Evolutionary conservation across 2,329 filamentous ascomycete species (phyloP).

Genomic region (Bipolaris gigantea): DNA sequence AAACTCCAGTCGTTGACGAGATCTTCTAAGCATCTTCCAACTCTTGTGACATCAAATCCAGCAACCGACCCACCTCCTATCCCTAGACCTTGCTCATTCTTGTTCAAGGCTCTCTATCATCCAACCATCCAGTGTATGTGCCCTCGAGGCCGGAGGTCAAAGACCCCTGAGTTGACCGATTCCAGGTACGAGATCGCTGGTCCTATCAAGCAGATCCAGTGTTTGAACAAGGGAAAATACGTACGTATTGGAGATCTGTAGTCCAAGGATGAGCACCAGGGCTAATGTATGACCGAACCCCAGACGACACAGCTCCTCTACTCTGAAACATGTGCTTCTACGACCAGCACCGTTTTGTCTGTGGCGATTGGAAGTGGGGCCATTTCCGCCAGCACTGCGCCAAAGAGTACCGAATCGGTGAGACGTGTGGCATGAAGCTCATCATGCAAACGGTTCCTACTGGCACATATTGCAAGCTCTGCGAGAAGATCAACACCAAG

Average conservation of each 20-base stretch:
- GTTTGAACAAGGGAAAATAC: slow-evolving; percentile 29
- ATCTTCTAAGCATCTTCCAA: slow-evolving; percentile 27
- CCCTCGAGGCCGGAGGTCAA: slow-evolving; percentile 24
- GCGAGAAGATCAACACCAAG: slow-evolving; percentile 88
- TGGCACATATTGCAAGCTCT: slow-evolving; percentile 73
- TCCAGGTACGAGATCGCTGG: slow-evolving; percentile 21
- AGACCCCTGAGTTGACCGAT: slow-evolving; percentile 37
- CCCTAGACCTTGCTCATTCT: slow-evolving; percentile 13
- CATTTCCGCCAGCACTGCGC: slow-evolving; percentile 91
- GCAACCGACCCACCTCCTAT: slow-evolving; percentile 27
- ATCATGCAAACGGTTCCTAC: slow-evolving; percentile 73
- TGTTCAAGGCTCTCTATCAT: slow-evolving; percentile 22
- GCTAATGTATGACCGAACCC: slow-evolving; percentile 35
- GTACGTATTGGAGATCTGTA: slow-evolving; percentile 32
- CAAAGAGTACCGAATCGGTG: slow-evolving; percentile 92
- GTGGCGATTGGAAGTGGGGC: slow-evolving; percentile 93
- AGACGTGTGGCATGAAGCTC: slow-evolving; percentile 93
- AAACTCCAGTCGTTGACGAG: slow-evolving; percentile 35
- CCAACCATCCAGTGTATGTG: slow-evolving; percentile 41
- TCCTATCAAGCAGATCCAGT: slow-evolving; percentile 29
- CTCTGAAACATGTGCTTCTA: slow-evolving; percentile 83
- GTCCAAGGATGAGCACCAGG: slow-evolving; percentile 34
- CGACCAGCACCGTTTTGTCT: slow-evolving; percentile 82
- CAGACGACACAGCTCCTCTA: slow-evolving; percentile 35
- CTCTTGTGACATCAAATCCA: slow-evolving; percentile 35